Conservation (phyloP, 805 yeast genomes). For the Teunomyces stri region DNA sequence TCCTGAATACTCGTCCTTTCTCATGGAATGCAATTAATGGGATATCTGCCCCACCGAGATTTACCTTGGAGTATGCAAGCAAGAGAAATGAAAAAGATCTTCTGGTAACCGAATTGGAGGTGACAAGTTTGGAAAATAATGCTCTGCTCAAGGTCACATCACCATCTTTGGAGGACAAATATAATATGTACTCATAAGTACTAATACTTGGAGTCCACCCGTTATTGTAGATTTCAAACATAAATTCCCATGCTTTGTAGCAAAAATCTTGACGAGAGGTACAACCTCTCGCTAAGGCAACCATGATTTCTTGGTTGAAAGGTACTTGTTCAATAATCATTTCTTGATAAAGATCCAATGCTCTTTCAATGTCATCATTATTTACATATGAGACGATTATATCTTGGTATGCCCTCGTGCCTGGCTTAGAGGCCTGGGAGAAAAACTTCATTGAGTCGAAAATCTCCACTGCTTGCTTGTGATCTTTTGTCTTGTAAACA, state of each 20-base stretch:
- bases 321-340: conserved; percentile 40
- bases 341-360: conserved; percentile 73
- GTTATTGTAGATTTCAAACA: conserved; percentile 57
- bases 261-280: conserved; percentile 47
- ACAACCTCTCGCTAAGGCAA: conserved; percentile 68
- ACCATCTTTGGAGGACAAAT: conserved; percentile 76
- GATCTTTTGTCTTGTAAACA: conserved; percentile 48
- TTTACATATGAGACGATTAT: conserved; percentile 66
- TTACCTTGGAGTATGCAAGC: conserved; percentile 47
- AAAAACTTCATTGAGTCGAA: conserved; percentile 86
- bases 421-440: conserved; percentile 65
- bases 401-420: conserved; percentile 62
- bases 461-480: conserved; percentile 61
- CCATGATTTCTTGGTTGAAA: conserved; percentile 38
- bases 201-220: conserved; percentile 43
- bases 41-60: conserved; percentile 22
- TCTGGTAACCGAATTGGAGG: conserved; percentile 33
- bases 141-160: conserved; percentile 74
- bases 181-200: conserved; percentile 66
- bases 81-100: conserved; percentile 46
- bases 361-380: conserved; percentile 65
- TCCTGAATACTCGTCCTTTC: conserved; percentile 46
- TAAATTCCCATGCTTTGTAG: conserved; percentile 72
- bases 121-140: conserved; percentile 47
- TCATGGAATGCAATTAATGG: conserved; percentile 37